Evolutionary conservation across 148 eudicot genomes (phyloP).

Genomic region (Vaccinium vitisidaea): DNA sequence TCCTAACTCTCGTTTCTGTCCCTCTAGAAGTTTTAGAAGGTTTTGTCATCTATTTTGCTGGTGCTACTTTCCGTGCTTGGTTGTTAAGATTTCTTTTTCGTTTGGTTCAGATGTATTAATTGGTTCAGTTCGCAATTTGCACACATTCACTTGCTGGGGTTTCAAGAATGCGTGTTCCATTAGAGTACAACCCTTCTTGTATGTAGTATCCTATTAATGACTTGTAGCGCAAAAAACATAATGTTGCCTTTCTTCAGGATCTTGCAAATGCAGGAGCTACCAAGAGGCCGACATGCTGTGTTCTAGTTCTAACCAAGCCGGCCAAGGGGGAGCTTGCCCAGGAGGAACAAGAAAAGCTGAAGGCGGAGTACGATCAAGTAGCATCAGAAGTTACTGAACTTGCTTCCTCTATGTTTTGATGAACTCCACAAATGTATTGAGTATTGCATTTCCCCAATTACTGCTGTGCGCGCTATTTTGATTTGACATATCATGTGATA

Average conservation of each 20-base stretch:
- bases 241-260: conserved; percentile 51
- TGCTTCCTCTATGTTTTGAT: conserved; percentile 55
- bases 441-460: not conserved
- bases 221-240: not conserved
- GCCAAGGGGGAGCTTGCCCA: conserved; percentile 70
- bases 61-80: not conserved
- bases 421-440: not conserved
- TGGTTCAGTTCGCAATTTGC: not conserved
- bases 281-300: conserved; percentile 96
- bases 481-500: not conserved
- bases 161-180: not conserved
- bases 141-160: not conserved
- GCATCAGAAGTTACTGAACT: conserved; percentile 59
- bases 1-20: not conserved
- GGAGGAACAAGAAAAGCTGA: conserved; percentile 68
- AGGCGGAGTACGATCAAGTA: conserved; percentile 68
- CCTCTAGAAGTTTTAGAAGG: not conserved
- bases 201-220: not conserved
- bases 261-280: conserved; percentile 98
- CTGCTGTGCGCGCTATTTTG: not conserved
- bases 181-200: too few relatives aligned
- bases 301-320: conserved; percentile 79
- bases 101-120: not conserved
- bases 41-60: not conserved
- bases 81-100: not conserved